phyloP scores from a whole-genome alignment of 371 early-diverging fungal genomes.

The Choanephora cucurbitarum region DNA sequence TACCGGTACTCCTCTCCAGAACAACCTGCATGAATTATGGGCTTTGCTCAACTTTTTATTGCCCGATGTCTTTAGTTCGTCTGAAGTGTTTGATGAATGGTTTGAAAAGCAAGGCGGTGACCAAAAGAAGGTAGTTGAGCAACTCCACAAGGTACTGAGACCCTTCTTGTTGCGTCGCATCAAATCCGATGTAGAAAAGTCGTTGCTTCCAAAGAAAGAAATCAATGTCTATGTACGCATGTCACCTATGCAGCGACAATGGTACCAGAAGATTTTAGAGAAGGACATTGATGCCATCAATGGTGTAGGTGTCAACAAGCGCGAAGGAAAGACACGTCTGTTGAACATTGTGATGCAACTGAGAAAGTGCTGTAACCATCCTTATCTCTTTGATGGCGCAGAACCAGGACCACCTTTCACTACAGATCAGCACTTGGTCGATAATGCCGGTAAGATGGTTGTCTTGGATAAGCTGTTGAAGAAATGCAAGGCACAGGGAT shows the following conservation, averaged over 20 bases:
- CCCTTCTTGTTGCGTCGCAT: slow-evolving; percentile 98
- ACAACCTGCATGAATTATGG: slow-evolving; percentile 99
- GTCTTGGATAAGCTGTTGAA: slow-evolving; percentile 92
- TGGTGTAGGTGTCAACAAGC: slow-evolving; percentile 68
- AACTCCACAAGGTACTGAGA: slow-evolving; percentile 91
- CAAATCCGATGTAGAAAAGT: slow-evolving; percentile 98
- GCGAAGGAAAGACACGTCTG: slow-evolving; percentile 85
- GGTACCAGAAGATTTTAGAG: slow-evolving; percentile 97
- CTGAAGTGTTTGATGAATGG: slow-evolving; percentile 94
- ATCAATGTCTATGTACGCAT: slow-evolving; percentile 95
- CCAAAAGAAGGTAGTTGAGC: slow-evolving; percentile 85
- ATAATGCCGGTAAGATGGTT: slow-evolving; percentile 94
- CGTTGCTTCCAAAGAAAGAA: slow-evolving; percentile 95
- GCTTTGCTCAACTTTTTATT: slow-evolving; percentile 97
- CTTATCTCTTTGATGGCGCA: slow-evolving; percentile 98
- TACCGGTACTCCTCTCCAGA: slow-evolving; percentile 99
- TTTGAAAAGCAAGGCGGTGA: slow-evolving; percentile 76
- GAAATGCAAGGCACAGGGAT: slow-evolving; percentile 86
- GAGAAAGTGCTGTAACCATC: slow-evolving; percentile 99
- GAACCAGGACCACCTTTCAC: slow-evolving; percentile 92
- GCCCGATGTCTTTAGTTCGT: slow-evolving; percentile 92
- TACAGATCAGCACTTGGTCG: slow-evolving; percentile 95
- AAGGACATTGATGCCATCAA: slow-evolving; percentile 98
- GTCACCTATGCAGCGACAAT: slow-evolving; percentile 94
- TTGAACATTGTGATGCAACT: slow-evolving; percentile 99